Percentiles rank a stretch among this genome's conserved stretches.
Evolutionary conservation across 2,329 filamentous ascomycete genomes (phyloP).

Genomic region (Apiospora aurea): DNA sequence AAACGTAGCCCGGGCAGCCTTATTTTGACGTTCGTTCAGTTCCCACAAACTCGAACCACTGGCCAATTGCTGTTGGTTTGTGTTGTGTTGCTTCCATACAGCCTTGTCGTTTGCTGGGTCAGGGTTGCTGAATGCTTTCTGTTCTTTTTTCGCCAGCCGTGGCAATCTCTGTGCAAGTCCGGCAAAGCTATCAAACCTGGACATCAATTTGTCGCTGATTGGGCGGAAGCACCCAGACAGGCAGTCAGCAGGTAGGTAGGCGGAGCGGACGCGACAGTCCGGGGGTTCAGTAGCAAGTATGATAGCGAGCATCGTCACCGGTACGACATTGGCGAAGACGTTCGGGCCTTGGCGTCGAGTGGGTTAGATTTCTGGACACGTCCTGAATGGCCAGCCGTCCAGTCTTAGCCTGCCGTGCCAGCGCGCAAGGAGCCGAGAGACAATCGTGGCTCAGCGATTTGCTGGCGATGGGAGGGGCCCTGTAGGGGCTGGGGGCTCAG

Average conservation of each 20-base stretch:
- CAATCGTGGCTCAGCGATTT: constrained; percentile 1
- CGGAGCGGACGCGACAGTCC: constrained; percentile 11
- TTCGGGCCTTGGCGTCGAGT: background rate
- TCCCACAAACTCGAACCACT: background rate
- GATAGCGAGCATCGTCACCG: background rate
- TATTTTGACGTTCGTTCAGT: constrained; percentile 11
- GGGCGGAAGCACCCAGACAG: background rate
- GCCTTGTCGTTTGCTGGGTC: background rate
- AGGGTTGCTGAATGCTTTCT: background rate
- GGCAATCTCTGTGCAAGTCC: background rate
- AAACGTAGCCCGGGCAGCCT: background rate
- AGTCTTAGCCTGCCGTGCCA: background rate
- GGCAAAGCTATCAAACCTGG: background rate
- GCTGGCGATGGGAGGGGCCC: background rate
- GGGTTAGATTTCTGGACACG: background rate
- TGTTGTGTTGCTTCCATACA: background rate
- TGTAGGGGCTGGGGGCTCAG: background rate
- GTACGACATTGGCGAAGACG: background rate
- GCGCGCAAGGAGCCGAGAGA: background rate
- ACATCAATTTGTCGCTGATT: background rate
- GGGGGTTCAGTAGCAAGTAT: background rate
- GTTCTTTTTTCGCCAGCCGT: background rate
- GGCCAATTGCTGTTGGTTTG: background rate
- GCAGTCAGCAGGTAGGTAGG: background rate
- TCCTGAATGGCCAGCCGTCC: background rate